phyloP scores from a whole-genome alignment of 257 asterid genomes.

The Thymus mandschuricus region DNA sequence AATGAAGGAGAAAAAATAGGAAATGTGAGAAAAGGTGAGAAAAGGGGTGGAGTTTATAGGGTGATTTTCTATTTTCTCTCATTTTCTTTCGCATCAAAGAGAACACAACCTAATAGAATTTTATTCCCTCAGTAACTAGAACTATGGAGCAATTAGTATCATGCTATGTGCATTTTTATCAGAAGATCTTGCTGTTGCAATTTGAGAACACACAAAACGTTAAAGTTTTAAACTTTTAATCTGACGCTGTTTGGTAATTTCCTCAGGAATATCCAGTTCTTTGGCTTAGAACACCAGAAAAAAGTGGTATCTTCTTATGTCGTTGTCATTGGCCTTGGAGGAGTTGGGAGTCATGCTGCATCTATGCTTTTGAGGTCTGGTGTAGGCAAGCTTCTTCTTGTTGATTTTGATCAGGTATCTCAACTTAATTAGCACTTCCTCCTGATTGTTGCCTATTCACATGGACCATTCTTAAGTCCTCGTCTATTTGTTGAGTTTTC shows the following conservation, averaged over 20 bases:
- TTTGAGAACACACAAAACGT: neutral
- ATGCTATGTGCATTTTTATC: neutral
- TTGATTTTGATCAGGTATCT: conserved; percentile 93
- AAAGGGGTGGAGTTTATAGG: too few relatives aligned
- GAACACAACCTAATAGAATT: neutral
- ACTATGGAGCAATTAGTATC: neutral
- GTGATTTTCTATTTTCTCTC: too few relatives aligned
- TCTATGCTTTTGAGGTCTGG: conserved; percentile 97
- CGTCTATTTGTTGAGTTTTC: neutral
- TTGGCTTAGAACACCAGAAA: conserved; percentile 79
- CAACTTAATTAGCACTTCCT: conserved; percentile 13
- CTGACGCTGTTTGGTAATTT: conserved; percentile 13
- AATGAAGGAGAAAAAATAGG: too few relatives aligned
- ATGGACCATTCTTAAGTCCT: conserved; percentile 5
- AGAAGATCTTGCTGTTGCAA: conserved; percentile 3
- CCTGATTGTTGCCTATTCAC: neutral
- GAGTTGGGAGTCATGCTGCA: conserved; percentile 99
- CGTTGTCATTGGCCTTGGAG: conserved; percentile 97
- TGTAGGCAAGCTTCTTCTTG: conserved; percentile 87
- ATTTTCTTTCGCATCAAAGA: too few relatives aligned
- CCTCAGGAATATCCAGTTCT: conserved; percentile 90
- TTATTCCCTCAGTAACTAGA: neutral
- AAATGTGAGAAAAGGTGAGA: too few relatives aligned
- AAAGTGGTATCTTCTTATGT: conserved; percentile 82
- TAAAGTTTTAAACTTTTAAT: conserved; percentile 9